Evolutionary conservation across 148 eudicot genomes (phyloP).

Genomic region (Agrostemma githago): DNA sequence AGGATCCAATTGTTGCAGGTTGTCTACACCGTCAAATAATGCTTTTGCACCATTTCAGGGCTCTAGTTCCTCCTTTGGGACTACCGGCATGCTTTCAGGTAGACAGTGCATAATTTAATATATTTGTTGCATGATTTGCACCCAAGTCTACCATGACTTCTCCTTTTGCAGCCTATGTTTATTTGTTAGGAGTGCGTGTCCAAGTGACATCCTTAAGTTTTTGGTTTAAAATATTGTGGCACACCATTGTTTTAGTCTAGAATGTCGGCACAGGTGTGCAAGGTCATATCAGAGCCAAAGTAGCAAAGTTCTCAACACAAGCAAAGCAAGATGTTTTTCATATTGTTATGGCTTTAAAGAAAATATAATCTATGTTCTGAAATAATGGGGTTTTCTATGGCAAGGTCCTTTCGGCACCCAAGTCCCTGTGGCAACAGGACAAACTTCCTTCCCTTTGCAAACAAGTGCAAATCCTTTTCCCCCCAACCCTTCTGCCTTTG

Average conservation of each 20-base stretch:
- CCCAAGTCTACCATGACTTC: not conserved
- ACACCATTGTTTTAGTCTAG: not conserved
- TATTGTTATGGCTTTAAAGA: too few species aligned
- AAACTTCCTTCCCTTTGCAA: conserved; percentile 9
- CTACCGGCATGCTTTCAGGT: conserved; percentile 37
- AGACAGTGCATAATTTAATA: conserved; percentile 24
- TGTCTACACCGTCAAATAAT: conserved; percentile 44
- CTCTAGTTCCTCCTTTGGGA: conserved; percentile 32
- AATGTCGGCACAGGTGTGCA: not conserved
- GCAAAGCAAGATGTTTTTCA: not conserved
- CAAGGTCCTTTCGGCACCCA: conserved; percentile 47
- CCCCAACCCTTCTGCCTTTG: conserved; percentile 32
- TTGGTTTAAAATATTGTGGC: not conserved
- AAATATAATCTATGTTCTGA: not conserved
- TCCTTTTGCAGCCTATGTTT: not conserved
- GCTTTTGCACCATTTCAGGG: conserved; percentile 55
- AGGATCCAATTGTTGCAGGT: conserved; percentile 36
- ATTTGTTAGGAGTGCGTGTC: not conserved
- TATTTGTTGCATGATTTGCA: not conserved
- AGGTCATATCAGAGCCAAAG: not conserved
- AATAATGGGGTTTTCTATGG: conserved; percentile 10
- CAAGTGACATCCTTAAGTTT: not conserved
- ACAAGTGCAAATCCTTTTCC: conserved; percentile 35
- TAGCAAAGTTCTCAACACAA: not conserved
- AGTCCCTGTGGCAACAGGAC: conserved; percentile 24